These are phyloP conservation scores for Calocybe gangraenosa DNA, from an alignment of 768 basidiomycete species.

Conservation along the genomic window DNA sequence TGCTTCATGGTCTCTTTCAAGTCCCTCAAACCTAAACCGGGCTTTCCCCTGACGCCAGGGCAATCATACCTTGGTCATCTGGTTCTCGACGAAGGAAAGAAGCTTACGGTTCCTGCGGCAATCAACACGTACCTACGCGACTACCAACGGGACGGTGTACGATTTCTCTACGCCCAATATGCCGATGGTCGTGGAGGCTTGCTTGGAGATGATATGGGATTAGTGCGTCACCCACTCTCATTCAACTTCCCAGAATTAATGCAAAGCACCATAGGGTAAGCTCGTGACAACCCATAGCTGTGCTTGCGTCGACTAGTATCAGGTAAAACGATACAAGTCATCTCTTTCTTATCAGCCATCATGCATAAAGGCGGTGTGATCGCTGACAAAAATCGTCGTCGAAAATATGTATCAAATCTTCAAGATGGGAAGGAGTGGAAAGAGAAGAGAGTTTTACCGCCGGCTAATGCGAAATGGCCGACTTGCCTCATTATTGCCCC, in stretches of 20 bases:
- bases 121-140: constrained; percentile 87
- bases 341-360: constrained; percentile 84
- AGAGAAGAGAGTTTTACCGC: constrained; percentile 49
- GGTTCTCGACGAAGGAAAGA: constrained; percentile 42
- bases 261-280: constrained; percentile 2
- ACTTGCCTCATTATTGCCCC: constrained; percentile 89
- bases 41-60: constrained; percentile 42
- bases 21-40: constrained; percentile 44
- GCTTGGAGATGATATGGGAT: constrained; percentile 96
- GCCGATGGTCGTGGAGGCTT: constrained; percentile 67
- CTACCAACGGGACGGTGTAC: constrained; percentile 86
- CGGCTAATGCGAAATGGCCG: constrained; percentile 72
- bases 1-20: background rate
- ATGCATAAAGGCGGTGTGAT: constrained; percentile 76
- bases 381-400: constrained; percentile 64
- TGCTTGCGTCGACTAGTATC: constrained; percentile 9
- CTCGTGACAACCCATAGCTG: background rate
- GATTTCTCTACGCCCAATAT: constrained; percentile 78
- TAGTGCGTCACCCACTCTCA: constrained; percentile 33
- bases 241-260: background rate
- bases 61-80: constrained; percentile 43
- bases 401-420: constrained; percentile 58
- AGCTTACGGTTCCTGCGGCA: constrained; percentile 53
- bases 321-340: constrained; percentile 95
- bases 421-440: constrained; percentile 59